Evolutionary conservation across 805 yeast species (phyloP), one percentile per base, ranked within the genome.

Genomic region (Zygosaccharomyces lentus): DNA sequence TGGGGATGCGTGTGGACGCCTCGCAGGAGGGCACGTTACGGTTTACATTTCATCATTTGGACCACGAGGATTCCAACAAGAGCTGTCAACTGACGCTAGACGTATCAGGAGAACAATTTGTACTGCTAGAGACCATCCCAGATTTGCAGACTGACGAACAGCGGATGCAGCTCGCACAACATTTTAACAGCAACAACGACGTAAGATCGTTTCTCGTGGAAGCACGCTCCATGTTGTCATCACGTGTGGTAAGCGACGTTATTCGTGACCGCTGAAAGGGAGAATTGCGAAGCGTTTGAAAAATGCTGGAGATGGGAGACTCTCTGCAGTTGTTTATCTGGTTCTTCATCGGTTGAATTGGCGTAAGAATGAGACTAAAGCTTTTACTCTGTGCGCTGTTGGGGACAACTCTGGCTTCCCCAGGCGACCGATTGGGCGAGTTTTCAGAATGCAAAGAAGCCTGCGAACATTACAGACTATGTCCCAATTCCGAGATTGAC

Each of bases 401-500:
- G 21, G 34, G 34, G 21, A 13, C 25, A 9, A 30, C 37, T 2
- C 13, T 34, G 16, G 79, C 73, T 0, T 82, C 88, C 0, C 77
- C 76, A 0, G 89, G 89, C 4, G 87, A 82, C 55, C 74, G 75
- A 29, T 61, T 82, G 21, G 73, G 71, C 9, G 82, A 77, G 37
- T 82, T 81, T 56, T 65, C 69, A 24, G 75, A 74, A 32, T 82
- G 89, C 65, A 65, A 68, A 5, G 67, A 65, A 37, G 77, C 78
- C 36, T 82, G 89, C 49, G 72, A 67, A 29, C 57, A 47, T 26
- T 51, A 46, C 15, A 53, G 57, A 23, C 15, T 45, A 6, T 64
- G 68, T 41, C 52, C 55, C 12, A 45, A 47, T 10, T 45, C 58
- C 4, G 52, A 53, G 23, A 37, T 45, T n/a, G 40, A 44, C 7